A percentile compares a stretch with the other conserved stretches of the same genome.
phyloP scores from a whole-genome alignment of 192 early-diverging fungal species.

The Geranomyces michiganensis region DNA sequence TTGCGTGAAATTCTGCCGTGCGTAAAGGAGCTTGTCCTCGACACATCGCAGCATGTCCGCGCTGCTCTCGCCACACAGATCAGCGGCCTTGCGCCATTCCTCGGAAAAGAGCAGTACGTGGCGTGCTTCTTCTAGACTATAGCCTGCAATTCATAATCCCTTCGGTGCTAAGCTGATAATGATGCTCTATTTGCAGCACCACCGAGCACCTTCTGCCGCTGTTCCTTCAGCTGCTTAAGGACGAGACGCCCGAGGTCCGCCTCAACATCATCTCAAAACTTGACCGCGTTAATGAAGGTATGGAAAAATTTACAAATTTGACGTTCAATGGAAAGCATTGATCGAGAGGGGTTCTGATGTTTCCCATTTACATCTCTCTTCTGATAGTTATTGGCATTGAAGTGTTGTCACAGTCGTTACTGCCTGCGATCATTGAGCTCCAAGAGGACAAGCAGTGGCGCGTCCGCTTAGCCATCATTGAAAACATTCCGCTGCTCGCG shows the following conservation, averaged over 20 bases:
- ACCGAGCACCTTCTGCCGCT: constrained; percentile 93
- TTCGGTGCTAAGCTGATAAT: too few species aligned
- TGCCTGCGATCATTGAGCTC: constrained; percentile 98
- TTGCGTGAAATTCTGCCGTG: constrained; percentile 83
- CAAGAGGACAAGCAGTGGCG: constrained; percentile 99
- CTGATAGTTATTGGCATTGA: constrained; percentile 96
- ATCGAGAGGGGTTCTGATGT: too few species aligned
- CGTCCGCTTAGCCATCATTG: constrained; percentile 97
- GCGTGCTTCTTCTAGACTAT: too few species aligned
- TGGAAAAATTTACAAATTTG: background rate
- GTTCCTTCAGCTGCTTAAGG: constrained; percentile 95
- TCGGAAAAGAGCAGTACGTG: constrained; percentile 87
- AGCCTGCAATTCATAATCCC: too few species aligned
- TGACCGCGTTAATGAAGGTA: constrained; percentile 90
- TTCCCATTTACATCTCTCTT: too few species aligned
- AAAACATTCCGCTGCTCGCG: constrained; percentile 97
- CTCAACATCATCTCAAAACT: constrained; percentile 98
- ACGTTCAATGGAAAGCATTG: too few species aligned
- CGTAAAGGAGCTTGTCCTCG: constrained; percentile 92
- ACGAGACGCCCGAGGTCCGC: constrained; percentile 95
- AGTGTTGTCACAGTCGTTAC: constrained; percentile 90
- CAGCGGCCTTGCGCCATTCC: constrained; percentile 90
- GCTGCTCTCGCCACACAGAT: constrained; percentile 95
- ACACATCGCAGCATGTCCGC: constrained; percentile 95
- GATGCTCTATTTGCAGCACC: too few species aligned